phyloP scores from a whole-genome alignment of 345 rosid genomes.

The Citrus reticulata region DNA sequence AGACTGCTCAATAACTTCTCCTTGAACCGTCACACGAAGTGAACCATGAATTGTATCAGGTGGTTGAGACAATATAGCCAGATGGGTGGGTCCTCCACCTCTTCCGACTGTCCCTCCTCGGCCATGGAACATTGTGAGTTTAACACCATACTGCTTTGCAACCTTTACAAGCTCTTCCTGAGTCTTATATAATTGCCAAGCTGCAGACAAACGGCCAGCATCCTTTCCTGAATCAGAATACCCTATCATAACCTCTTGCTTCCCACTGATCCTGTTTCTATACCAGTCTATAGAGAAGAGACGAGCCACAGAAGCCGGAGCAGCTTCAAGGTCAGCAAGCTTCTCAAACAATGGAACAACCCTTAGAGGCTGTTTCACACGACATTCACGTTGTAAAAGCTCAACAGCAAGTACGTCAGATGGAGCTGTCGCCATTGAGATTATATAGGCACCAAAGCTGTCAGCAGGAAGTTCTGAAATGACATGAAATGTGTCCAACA shows the following conservation, averaged over 20 bases:
- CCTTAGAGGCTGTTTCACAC: slow-evolving; percentile 68
- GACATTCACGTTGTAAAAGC: slow-evolving; percentile 93
- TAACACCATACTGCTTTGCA: slow-evolving; percentile 76
- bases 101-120: slow-evolving; percentile 98
- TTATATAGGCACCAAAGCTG: slow-evolving; percentile 85
- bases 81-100: slow-evolving; percentile 98
- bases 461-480: slow-evolving; percentile 82
- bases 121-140: slow-evolving; percentile 96
- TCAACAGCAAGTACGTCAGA: slow-evolving; percentile 95
- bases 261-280: slow-evolving; percentile 73
- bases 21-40: slow-evolving; percentile 91
- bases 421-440: slow-evolving; percentile 96
- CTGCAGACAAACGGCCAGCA: slow-evolving; percentile 94
- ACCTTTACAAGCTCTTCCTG: slow-evolving; percentile 94
- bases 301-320: slow-evolving; percentile 89
- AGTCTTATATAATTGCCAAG: slow-evolving; percentile 91
- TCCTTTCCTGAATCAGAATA: slow-evolving; percentile 98
- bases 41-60: slow-evolving; percentile 93
- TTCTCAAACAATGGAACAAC: slow-evolving; percentile 97
- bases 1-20: slow-evolving; percentile 92
- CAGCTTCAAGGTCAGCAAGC: slow-evolving; percentile 88
- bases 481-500: slow-evolving; percentile 80
- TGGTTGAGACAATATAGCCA: slow-evolving; percentile 96
- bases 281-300: slow-evolving; percentile 98
- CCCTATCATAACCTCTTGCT: slow-evolving; percentile 98